Conservation (phyloP, 345 rosid species). For the Brassica carinata region DNA sequence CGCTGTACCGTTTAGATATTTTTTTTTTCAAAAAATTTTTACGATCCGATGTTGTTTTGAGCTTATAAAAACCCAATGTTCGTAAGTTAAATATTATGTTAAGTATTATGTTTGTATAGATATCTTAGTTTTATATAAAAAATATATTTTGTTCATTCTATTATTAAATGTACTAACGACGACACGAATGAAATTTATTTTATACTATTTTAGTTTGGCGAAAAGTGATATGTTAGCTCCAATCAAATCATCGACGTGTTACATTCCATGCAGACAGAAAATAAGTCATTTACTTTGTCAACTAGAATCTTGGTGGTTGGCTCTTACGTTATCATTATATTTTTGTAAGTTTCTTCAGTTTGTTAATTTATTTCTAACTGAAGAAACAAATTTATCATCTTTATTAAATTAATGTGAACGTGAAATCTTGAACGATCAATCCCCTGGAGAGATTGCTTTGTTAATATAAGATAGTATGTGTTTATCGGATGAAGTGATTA, state of each 20-base stretch:
- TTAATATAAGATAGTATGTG: background rate
- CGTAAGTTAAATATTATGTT: too few relatives aligned
- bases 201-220: conserved; percentile 15
- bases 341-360: background rate
- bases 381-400: background rate
- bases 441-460: background rate
- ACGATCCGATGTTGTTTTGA: background rate
- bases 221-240: conserved; percentile 27
- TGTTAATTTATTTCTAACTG: background rate
- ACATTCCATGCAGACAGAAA: conserved; percentile 27
- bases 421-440: background rate
- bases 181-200: background rate
- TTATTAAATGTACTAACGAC: background rate
- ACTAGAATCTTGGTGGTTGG: conserved; percentile 26
- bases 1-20: background rate
- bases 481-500: background rate
- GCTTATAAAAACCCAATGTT: background rate
- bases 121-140: background rate
- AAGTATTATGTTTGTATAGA: background rate
- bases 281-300: background rate
- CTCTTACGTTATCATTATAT: conserved; percentile 17
- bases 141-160: background rate
- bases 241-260: conserved; percentile 37
- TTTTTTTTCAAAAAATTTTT: background rate
- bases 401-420: background rate